Evolutionary conservation across 305 asterid genomes (phyloP).

Genomic region (Rubia balearica): DNA sequence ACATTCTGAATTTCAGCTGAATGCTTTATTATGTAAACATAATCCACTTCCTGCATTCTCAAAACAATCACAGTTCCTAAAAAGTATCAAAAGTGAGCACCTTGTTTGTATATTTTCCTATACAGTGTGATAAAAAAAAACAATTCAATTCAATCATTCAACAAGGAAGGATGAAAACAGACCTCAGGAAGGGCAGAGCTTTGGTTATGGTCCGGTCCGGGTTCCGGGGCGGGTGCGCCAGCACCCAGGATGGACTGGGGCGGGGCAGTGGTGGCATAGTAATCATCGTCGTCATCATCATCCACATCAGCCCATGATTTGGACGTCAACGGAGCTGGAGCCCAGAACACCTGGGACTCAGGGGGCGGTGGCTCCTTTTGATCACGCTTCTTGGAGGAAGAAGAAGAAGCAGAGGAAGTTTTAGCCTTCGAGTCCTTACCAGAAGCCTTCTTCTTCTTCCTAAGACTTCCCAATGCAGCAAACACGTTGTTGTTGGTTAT

Average conservation of each 20-base stretch:
- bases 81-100: background rate
- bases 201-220: constrained; percentile 16
- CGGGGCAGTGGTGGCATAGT: constrained; percentile 87
- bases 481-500: constrained; percentile 37
- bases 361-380: constrained; percentile 31
- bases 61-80: background rate
- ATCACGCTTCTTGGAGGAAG: constrained; percentile 29
- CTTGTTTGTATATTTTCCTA: background rate
- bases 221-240: constrained; percentile 19
- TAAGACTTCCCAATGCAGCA: constrained; percentile 37
- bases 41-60: background rate
- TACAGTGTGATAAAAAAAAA: background rate
- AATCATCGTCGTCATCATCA: constrained; percentile 92
- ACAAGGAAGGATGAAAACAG: background rate
- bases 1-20: background rate
- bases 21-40: background rate
- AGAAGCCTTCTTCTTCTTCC: constrained; percentile 42
- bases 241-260: constrained; percentile 72
- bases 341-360: constrained; percentile 60
- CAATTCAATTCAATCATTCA: background rate
- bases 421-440: constrained; percentile 25
- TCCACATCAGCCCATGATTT: constrained; percentile 99
- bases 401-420: constrained; percentile 22
- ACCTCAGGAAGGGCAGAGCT: constrained; percentile 25
- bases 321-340: constrained; percentile 75